These are phyloP conservation scores for Leersia perrieri DNA, from an alignment of 176 grass and related monocot genomes.

Conservation along the genomic window DNA sequence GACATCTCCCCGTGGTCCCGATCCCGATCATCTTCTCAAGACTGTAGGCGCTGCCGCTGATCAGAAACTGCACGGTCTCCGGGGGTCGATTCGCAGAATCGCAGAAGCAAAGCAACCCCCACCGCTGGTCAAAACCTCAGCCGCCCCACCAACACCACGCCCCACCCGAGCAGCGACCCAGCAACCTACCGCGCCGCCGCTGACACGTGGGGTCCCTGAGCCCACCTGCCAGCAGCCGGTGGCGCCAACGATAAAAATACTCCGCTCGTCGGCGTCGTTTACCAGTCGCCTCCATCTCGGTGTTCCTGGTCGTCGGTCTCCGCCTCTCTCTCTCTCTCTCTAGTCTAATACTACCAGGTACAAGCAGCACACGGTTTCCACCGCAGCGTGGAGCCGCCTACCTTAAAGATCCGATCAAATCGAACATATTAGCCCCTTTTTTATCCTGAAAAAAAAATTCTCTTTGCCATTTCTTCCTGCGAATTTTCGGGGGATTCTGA, in stretches of 20 bases:
- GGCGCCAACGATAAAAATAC: constrained; percentile 5
- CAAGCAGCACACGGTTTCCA: constrained; percentile 58
- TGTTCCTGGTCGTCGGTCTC: constrained; percentile 40
- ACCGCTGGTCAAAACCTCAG: background rate
- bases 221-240: constrained; percentile 13
- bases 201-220: background rate
- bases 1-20: background rate
- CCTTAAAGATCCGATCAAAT: constrained; percentile 43
- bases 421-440: background rate
- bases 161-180: background rate
- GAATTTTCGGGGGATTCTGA: background rate
- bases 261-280: constrained; percentile 48
- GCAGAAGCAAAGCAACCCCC: background rate
- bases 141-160: too few species aligned
- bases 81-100: background rate
- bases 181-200: background rate
- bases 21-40: background rate
- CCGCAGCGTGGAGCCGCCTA: background rate
- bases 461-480: constrained; percentile 18
- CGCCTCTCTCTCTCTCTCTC: background rate
- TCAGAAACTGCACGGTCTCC: background rate
- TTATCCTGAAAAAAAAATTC: background rate
- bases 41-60: background rate
- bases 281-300: constrained; percentile 26
- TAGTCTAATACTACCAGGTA: background rate